These are phyloP conservation scores for Avicennia marina DNA, from an alignment of 257 asterid genomes.

Conservation along the genomic window DNA sequence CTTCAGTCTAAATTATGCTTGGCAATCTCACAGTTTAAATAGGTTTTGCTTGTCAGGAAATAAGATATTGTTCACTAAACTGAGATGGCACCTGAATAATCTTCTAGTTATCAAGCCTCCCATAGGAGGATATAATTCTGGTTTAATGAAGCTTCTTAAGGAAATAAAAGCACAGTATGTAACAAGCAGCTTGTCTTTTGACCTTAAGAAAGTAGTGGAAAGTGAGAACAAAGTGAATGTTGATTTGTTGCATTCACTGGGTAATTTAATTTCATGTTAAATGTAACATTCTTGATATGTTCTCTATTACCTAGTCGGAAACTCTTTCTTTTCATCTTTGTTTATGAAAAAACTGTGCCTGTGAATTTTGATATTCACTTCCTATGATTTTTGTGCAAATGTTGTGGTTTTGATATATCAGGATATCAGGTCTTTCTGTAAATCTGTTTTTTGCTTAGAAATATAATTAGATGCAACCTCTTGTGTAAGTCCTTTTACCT, in stretches of 20 bases:
- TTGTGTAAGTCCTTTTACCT: too few relatives aligned
- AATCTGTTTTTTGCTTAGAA: too few relatives aligned
- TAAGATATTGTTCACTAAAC: neutral
- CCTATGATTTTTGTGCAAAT: too few relatives aligned
- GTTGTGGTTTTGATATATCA: too few relatives aligned
- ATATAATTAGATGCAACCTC: too few relatives aligned
- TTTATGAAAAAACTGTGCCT: too few relatives aligned
- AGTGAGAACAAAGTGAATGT: slow-evolving; percentile 4
- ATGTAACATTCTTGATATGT: too few relatives aligned
- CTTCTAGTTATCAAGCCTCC: neutral
- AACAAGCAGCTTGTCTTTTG: slow-evolving; percentile 1
- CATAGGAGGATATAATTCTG: neutral
- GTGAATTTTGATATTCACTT: too few relatives aligned
- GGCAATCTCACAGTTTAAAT: neutral
- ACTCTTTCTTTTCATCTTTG: too few relatives aligned
- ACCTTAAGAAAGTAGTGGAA: neutral
- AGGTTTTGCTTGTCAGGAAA: neutral
- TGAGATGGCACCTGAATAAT: neutral
- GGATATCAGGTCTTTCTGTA: too few relatives aligned
- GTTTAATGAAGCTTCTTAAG: neutral
- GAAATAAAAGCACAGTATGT: neutral
- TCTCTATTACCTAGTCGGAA: too few relatives aligned
- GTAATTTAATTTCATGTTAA: too few relatives aligned
- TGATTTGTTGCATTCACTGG: neutral
- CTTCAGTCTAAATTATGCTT: neutral